Percentiles rank a stretch among this genome's conserved stretches.
These are phyloP conservation scores for Metschnikowia kofuensis DNA, from an alignment of 805 yeast genomes.

Conservation along the genomic window DNA sequence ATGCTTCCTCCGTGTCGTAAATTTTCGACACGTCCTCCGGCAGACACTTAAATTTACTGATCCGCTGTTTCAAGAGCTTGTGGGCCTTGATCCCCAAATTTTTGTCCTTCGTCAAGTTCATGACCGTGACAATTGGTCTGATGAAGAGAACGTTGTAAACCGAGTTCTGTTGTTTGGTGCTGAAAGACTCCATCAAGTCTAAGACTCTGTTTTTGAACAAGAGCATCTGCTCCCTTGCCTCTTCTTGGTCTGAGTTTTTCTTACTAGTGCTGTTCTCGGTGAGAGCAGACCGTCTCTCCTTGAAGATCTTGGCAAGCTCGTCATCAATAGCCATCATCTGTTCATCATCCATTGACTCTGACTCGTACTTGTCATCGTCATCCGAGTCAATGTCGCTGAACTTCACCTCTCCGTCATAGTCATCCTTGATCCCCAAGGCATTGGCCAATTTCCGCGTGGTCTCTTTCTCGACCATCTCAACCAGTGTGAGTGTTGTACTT, in stretches of 20 bases:
- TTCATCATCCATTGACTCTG: slow-evolving; percentile 84
- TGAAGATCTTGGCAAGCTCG: slow-evolving; percentile 78
- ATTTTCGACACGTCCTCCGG: slow-evolving; percentile 18
- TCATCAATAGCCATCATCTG: slow-evolving; percentile 94
- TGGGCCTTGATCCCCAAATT: slow-evolving; percentile 72
- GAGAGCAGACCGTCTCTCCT: slow-evolving; percentile 72
- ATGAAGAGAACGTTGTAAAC: slow-evolving; percentile 42
- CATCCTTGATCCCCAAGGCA: slow-evolving; percentile 63
- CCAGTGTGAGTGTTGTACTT: neutral
- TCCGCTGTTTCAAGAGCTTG: slow-evolving; percentile 58
- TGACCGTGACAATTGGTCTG: slow-evolving; percentile 56
- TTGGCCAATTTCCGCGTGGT: slow-evolving; percentile 66
- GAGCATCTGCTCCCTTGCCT: slow-evolving; percentile 76
- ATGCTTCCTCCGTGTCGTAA: slow-evolving; percentile 17
- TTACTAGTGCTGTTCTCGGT: slow-evolving; percentile 47
- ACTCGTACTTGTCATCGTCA: slow-evolving; percentile 56
- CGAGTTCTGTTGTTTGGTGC: slow-evolving; percentile 43
- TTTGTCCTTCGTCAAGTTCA: slow-evolving; percentile 67
- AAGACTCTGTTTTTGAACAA: slow-evolving; percentile 75
- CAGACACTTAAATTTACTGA: slow-evolving; percentile 48
- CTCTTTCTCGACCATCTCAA: slow-evolving; percentile 29
- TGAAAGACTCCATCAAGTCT: slow-evolving; percentile 69
- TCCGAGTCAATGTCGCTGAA: slow-evolving; percentile 41
- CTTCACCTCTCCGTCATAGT: slow-evolving; percentile 43
- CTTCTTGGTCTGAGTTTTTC: slow-evolving; percentile 68